Conservation (phyloP, 2,329 filamentous ascomycete genomes). For the Diaporthe vaccinii region DNA sequence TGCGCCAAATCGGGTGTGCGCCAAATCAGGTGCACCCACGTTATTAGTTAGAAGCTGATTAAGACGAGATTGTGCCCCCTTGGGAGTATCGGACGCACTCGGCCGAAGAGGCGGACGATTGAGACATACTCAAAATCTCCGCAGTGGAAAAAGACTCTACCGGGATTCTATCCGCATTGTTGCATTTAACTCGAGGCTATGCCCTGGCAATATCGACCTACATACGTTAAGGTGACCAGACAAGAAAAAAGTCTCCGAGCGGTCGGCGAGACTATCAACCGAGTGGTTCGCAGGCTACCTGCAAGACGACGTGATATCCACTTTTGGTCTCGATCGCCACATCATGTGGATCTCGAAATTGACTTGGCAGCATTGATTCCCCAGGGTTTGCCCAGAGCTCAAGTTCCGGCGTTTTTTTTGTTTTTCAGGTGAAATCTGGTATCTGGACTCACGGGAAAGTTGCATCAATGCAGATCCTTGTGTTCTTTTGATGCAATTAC, state of each 20-base stretch:
- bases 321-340: neutral
- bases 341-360: neutral
- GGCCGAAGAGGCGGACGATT: constrained; percentile 2
- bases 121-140: neutral
- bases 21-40: no score
- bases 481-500: no score
- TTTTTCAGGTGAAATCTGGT: no score
- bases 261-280: constrained; percentile 9
- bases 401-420: neutral
- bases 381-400: neutral
- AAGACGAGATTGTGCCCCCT: neutral
- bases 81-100: neutral
- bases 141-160: neutral
- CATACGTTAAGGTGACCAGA: neutral
- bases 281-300: neutral
- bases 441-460: no score
- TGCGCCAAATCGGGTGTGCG: no score
- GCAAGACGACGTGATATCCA: neutral
- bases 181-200: neutral
- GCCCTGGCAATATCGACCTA: neutral
- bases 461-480: no score
- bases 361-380: neutral
- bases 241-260: neutral
- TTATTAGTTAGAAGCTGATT: neutral
- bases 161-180: neutral